Base-by-base conservation (phyloP, 2,329 filamentous ascomycete species). In the Peltaster fructicola region DNA sequence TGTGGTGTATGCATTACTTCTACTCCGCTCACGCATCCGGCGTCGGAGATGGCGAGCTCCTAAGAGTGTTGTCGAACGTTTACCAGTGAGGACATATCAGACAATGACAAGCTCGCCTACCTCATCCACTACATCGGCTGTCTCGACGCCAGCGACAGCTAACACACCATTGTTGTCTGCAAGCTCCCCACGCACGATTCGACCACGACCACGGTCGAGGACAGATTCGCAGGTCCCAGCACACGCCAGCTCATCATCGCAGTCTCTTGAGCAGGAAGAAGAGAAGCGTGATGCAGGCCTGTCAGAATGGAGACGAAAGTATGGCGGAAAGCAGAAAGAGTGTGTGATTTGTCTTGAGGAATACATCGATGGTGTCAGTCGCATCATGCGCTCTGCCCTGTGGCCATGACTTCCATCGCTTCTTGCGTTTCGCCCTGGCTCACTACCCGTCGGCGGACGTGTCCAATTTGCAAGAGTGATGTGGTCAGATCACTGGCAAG, bases 361-460 rank as follows among this genome's bases (percentile, higher is more conserved):
- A 47, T 98, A 95, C 44, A 63, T 92, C 12, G 84, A 93, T 50
- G 88, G 88, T 18, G 73, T 93, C 40, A 92, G 82, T 48, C 70
- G 72, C 43, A 85, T 98, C 18, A 98, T 98, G 88, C 90, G 82
- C n/a, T 45, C 56, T 98, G 30, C 88, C 88, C 6, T 98, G 88
- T 52, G 88, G 88, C 17, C 88, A 98, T 49, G 88, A 98, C 45
- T 98, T 95, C 52, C 88, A 98, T n/a, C 51, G 85, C 65, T 14
- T 82, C 91, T 47, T 98, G 88, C 82, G 95, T 98, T 46, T 95
- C 88, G 4, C 88, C 88, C 2, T 98, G 88, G 88, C 61, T 98
- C 25, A 93, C 85, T 1, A 95, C 84, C 9, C 73, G 85, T 23
- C 76, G 88, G 35, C 74, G 88, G 34, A 98, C 88, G n/a, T 98